phyloP scores from a whole-genome alignment of 768 basidiomycete genomes.

The Panaeolus papilionaceus region DNA sequence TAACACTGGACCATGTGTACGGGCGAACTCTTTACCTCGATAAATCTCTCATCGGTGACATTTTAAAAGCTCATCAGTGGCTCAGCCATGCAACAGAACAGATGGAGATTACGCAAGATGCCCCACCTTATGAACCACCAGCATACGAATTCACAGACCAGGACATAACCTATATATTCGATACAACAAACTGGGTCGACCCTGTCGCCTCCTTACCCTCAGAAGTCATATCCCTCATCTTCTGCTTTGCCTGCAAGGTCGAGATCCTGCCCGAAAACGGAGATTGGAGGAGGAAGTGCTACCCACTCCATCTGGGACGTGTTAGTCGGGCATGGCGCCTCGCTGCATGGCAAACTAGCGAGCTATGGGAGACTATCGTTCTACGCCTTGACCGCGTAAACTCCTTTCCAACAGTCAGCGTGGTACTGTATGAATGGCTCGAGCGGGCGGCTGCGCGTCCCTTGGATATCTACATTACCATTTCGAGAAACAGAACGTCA shows the following conservation, averaged over 20 bases:
- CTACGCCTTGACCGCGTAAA: conserved; percentile 11
- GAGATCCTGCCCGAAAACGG: conserved; percentile 7
- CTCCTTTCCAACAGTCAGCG: neutral
- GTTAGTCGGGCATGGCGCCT: conserved; percentile 22
- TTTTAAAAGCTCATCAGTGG: neutral
- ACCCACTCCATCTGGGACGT: conserved; percentile 24
- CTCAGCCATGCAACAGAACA: no score
- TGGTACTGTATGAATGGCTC: conserved; percentile 24
- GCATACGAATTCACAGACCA: conserved; percentile 5
- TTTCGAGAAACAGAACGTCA: neutral
- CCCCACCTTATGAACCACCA: neutral
- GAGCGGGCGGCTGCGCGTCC: conserved; percentile 22
- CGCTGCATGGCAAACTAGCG: conserved; percentile 21
- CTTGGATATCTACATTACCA: conserved; percentile 18
- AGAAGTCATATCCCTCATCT: conserved; percentile 21
- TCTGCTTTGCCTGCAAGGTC: conserved; percentile 20
- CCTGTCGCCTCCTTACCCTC: conserved; percentile 17
- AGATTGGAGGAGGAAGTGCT: conserved; percentile 20
- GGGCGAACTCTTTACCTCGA: neutral
- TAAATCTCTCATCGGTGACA: neutral
- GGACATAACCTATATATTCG: conserved; percentile 2
- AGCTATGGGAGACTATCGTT: conserved; percentile 24
- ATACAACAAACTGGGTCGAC: conserved; percentile 15
- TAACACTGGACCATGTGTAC: neutral
- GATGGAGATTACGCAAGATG: neutral